Conservation (phyloP, 1,284 basidiomycete species). For the Ustilago vetiveriae region DNA sequence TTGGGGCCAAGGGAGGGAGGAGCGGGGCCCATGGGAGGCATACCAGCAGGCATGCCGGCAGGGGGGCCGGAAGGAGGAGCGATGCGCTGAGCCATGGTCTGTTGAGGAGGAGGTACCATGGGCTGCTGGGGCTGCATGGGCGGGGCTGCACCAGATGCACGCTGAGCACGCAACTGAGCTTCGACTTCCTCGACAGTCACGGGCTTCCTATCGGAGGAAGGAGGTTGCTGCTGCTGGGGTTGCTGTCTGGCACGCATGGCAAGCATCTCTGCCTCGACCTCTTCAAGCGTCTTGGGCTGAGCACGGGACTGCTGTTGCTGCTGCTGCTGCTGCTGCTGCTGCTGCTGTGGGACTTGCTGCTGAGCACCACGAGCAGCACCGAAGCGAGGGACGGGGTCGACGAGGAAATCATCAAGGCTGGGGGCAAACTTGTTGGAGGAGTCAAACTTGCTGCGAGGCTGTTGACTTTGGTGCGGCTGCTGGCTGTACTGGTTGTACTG, state of each 20-base stretch:
- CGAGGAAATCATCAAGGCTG: slow-evolving; percentile 66
- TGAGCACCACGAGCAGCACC: slow-evolving; percentile 37
- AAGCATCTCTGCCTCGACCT: slow-evolving; percentile 68
- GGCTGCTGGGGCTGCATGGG: neutral
- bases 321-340: slow-evolving; percentile 29
- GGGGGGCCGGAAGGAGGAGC: slow-evolving; percentile 15
- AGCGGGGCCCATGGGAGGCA: slow-evolving; percentile 25
- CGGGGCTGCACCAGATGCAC: slow-evolving; percentile 6
- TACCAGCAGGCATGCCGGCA: slow-evolving; percentile 5
- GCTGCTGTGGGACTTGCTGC: slow-evolving; percentile 25
- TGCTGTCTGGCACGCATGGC: slow-evolving; percentile 44
- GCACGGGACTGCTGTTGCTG: slow-evolving; percentile 31
- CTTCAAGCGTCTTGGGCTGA: slow-evolving; percentile 64
- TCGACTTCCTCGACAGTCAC: slow-evolving; percentile 93
- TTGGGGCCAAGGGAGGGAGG: slow-evolving; percentile 17
- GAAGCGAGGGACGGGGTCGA: slow-evolving; percentile 45
- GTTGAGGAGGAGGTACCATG: neutral
- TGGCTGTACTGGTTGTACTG: slow-evolving; percentile 9
- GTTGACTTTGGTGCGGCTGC: slow-evolving; percentile 23
- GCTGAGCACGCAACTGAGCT: slow-evolving; percentile 73
- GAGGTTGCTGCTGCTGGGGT: slow-evolving; percentile 44
- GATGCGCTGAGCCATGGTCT: slow-evolving; percentile 1
- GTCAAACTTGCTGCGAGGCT: slow-evolving; percentile 40
- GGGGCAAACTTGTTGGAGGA: slow-evolving; percentile 55
- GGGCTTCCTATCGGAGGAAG: slow-evolving; percentile 67